Evolutionary conservation across 75 land plant species (phyloP).

Genomic region (Pinus taeda): DNA sequence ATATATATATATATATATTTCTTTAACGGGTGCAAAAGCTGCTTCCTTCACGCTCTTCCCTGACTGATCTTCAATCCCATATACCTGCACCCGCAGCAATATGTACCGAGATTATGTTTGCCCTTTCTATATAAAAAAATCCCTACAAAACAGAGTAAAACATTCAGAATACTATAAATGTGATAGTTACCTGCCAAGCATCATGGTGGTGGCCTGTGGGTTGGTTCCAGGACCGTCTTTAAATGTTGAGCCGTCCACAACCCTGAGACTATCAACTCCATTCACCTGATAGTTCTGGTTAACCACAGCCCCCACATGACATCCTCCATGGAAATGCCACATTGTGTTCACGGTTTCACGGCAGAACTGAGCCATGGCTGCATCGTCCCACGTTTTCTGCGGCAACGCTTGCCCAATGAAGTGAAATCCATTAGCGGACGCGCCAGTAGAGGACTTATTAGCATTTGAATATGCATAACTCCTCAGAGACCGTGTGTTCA

Average conservation of each 20-base stretch:
- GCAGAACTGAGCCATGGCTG: slow-evolving; percentile 51
- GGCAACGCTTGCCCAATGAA: slow-evolving; percentile 22
- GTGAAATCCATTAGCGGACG: neutral
- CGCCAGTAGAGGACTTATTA: slow-evolving; percentile 10
- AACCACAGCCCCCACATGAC: slow-evolving; percentile 44
- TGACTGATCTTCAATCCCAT: neutral
- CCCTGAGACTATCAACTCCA: slow-evolving; percentile 54
- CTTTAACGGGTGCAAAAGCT: too few species aligned
- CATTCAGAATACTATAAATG: too few species aligned
- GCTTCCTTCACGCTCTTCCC: too few species aligned
- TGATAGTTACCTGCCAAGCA: slow-evolving; percentile 57
- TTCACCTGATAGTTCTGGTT: slow-evolving; percentile 33
- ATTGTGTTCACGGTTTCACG: slow-evolving; percentile 47
- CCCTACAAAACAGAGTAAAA: neutral
- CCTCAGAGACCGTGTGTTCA: slow-evolving; percentile 46
- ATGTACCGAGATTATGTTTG: too few species aligned
- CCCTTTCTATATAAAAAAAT: too few species aligned
- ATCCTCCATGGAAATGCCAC: slow-evolving; percentile 79
- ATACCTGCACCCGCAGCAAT: neutral
- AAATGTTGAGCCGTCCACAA: slow-evolving; percentile 69
- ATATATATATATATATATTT: too few species aligned
- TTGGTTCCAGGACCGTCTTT: slow-evolving; percentile 58
- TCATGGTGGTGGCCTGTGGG: slow-evolving; percentile 80
- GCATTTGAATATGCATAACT: slow-evolving; percentile 13
- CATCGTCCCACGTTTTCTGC: slow-evolving; percentile 16